These are phyloP conservation scores for Gastrodia elata DNA, from an alignment of 106 monocot genomes.

Conservation along the genomic window DNA sequence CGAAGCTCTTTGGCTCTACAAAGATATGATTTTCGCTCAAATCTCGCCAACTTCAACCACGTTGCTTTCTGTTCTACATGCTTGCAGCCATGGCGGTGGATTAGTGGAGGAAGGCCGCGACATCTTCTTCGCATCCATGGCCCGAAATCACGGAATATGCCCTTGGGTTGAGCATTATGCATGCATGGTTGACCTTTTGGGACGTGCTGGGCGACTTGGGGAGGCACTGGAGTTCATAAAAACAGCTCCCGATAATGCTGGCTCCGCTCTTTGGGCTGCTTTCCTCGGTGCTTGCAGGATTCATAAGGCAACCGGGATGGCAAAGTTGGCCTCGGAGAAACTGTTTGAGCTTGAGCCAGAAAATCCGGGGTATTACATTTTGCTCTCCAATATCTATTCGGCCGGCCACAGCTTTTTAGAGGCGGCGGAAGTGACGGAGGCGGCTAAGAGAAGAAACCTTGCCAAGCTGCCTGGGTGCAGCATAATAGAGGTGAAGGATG, in stretches of 20 bases:
- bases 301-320: constrained; percentile 41
- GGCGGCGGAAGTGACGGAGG: constrained; percentile 58
- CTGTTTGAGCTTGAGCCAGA: constrained; percentile 63
- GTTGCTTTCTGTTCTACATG: constrained; percentile 63
- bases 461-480: constrained; percentile 67
- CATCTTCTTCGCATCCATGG: constrained; percentile 40
- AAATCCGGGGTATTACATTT: constrained; percentile 59
- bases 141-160: constrained; percentile 24
- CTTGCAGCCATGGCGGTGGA: constrained; percentile 72
- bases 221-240: constrained; percentile 60
- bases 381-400: constrained; percentile 73
- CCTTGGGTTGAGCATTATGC: constrained; percentile 55
- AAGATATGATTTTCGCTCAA: constrained; percentile 29
- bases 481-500: constrained; percentile 52
- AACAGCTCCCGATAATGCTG: constrained; percentile 21
- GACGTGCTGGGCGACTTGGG: constrained; percentile 49
- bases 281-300: constrained; percentile 77
- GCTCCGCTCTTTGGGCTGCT: constrained; percentile 63
- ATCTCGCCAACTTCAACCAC: constrained; percentile 39
- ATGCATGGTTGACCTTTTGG: constrained; percentile 77
- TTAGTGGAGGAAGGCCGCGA: constrained; percentile 47
- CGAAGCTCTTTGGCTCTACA: constrained; percentile 47
- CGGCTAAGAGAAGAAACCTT: constrained; percentile 25
- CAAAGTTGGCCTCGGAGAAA: constrained; percentile 43
- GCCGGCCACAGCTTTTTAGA: constrained; percentile 32